Percentiles rank a stretch among this genome's conserved stretches.
These are phyloP conservation scores for Scheffersomyces spartinae DNA, from an alignment of 805 yeast genomes.

Conservation along the genomic window DNA sequence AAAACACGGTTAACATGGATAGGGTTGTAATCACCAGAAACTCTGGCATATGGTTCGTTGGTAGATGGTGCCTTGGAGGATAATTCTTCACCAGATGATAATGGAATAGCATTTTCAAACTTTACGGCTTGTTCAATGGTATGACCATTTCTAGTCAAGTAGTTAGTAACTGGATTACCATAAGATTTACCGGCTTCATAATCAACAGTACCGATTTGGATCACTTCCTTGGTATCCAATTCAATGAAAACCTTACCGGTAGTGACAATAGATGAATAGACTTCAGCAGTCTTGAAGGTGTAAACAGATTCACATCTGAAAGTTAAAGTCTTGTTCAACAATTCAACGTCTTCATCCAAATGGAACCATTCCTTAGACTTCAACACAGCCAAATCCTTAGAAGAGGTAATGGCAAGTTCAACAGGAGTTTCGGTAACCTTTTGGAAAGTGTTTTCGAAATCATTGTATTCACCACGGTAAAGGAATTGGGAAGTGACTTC, in stretches of 20 bases:
- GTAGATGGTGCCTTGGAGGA: slow-evolving; percentile 83
- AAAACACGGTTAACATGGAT: slow-evolving; percentile 95
- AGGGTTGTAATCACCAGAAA: slow-evolving; percentile 97
- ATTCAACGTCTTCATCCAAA: slow-evolving; percentile 56
- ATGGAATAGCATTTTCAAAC: slow-evolving; percentile 84
- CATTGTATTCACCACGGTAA: slow-evolving; percentile 86
- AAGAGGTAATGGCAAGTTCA: slow-evolving; percentile 57
- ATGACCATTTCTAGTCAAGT: slow-evolving; percentile 81
- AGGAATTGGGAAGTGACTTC: slow-evolving; percentile 92
- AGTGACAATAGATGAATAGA: slow-evolving; percentile 72
- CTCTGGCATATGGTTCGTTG: slow-evolving; percentile 92
- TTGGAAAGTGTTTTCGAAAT: slow-evolving; percentile 87
- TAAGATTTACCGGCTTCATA: slow-evolving; percentile 88
- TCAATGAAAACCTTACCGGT: slow-evolving; percentile 79
- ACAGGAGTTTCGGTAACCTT: slow-evolving; percentile 80
- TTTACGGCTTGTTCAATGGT: slow-evolving; percentile 89
- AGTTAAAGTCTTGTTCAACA: slow-evolving; percentile 69
- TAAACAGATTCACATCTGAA: slow-evolving; percentile 84
- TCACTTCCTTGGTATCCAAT: slow-evolving; percentile 81
- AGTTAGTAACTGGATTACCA: slow-evolving; percentile 97
- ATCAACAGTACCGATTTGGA: slow-evolving; percentile 71
- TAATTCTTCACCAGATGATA: slow-evolving; percentile 53
- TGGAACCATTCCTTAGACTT: slow-evolving; percentile 98
- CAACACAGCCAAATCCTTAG: slow-evolving; percentile 88
- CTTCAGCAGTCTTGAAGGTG: slow-evolving; percentile 63